Evolutionary conservation across 257 asterid genomes (phyloP), one percentile per base, ranked within the genome.

Genomic region (Verbascum thapsus): DNA sequence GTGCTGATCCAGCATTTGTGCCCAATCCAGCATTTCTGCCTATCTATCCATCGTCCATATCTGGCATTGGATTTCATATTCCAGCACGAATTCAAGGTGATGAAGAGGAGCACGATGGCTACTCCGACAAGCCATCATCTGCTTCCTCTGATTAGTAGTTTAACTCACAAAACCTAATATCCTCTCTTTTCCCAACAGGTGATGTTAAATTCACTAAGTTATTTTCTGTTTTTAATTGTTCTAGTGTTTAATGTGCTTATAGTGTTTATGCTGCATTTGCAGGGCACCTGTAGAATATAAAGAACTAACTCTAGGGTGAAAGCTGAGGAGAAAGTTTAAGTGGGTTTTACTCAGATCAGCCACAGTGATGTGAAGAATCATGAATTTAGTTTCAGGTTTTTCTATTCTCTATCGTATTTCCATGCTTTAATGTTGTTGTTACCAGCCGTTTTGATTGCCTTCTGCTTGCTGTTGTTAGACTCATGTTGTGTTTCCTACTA

Each of bases 71-170:
- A 72, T 84, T 85, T 62, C 85, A 69, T 32, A 69, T 83, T 59
- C 96, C 96, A 6, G 85, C 95, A 68, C 91, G 95, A 72, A 85
- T 88, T 79, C 95, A 77, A 34, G 96, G 96, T 83, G 96, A 88
- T 34, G 86, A 78, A 72, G 96, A 88, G 95, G 96, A 85, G 86
- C 95, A 83, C 64, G 95, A 83, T 78, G 96, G 95, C 76, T 76
- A 74, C 61, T 74, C 91, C 8, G 90, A 88, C 56, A 83, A 85
- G 83, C 96, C 91, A 40, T 88, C 96, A 69, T 81, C 94, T 79
- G 96, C 95, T 81, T 85, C 96, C 85, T 83, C 96, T 16, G 96
- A 88, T 69, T 88, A 80, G 75, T 86, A 80, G 83, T 61, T 57
- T 32, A 64, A 71, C 79, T 66, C 51, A 63, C 60, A 6, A 37